Evolutionary conservation across 1,139 yeast species (phyloP), one percentile per base, ranked within the genome.

Genomic region (Citeromyces hawaiiensis): DNA sequence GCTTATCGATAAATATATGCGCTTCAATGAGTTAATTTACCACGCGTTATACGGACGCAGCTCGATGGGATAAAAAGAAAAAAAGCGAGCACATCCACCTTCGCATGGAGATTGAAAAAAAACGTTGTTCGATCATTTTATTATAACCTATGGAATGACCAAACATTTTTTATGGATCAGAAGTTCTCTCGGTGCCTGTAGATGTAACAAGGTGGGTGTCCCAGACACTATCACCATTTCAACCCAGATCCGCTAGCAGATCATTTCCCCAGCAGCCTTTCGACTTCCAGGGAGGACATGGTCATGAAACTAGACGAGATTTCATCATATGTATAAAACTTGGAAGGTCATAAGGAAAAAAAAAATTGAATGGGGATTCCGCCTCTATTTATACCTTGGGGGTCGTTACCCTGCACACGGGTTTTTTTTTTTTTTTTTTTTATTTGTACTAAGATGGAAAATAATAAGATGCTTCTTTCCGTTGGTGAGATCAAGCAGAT

Each of bases 311-410:
- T 17, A 38, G 36, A 72, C 73, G 70, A 70, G 75, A 64, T 63
- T 66, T 72, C 79, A 72, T 72, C 79, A 72, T 72, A 53, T 59
- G 52, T 65, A 64, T 70, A 71, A 48, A 49, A 48, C 54, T 48
- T 50, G 58, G 59, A 55, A 55, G 59, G 59, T 51, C 52, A 52
- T 52, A 49, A 51, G 36, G 46, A 43, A 47, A 45, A 44, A 44
- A 41, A 43, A 45, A 41, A 39, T 2, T 29, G n/a, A n/a, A n/a
- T n/a, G 27, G 27, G 27, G 27, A 23, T 23, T 35, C 11, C 35
- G 4, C 11, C 35, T 15, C 31, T 40, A 45, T 38, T 46, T 46
- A 47, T 36, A 35, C 33, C 19, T 33, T 29, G 27, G 47, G 33
- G n/a, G 11, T 45, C 46, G 49, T 47, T 35, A 11, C 25, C 17